phyloP scores from a whole-genome alignment of 139 green algal genomes.

The Chlamydomonas urium region DNA sequence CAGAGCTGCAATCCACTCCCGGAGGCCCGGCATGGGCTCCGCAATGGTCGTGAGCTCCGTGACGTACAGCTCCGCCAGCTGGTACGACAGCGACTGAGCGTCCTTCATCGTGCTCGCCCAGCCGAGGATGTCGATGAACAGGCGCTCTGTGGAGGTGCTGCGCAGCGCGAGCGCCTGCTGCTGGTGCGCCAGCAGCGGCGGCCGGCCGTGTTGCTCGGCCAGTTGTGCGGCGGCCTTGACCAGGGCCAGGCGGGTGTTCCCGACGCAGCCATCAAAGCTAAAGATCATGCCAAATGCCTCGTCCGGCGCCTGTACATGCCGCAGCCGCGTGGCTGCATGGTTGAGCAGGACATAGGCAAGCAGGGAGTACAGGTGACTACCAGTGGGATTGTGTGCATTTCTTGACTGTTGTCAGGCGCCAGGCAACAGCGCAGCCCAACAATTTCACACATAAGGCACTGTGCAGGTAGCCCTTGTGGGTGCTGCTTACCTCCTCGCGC shows the following conservation, averaged over 20 bases:
- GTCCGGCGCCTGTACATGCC: slow-evolving; percentile 4
- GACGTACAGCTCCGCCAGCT: slow-evolving; percentile 12
- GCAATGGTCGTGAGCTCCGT: neutral
- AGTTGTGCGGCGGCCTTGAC: neutral
- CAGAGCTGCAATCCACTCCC: slow-evolving; percentile 58
- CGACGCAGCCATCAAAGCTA: slow-evolving; percentile 5
- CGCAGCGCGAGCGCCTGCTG: slow-evolving; percentile 4
- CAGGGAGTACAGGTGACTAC: too few species aligned
- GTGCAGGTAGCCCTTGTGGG: too few species aligned
- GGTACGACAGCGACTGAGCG: neutral
- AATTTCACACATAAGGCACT: too few species aligned
- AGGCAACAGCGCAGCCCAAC: too few species aligned
- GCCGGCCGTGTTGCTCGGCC: neutral
- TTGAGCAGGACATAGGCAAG: too few species aligned
- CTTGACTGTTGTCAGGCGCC: too few species aligned
- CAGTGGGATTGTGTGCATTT: too few species aligned
- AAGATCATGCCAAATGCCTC: slow-evolving; percentile 23
- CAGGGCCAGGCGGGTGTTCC: slow-evolving; percentile 9
- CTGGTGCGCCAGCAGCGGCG: neutral
- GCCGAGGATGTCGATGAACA: slow-evolving; percentile 9
- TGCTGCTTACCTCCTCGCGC: too few species aligned
- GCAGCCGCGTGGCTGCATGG: neutral
- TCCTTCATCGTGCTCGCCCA: slow-evolving; percentile 9
- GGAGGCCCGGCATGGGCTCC: slow-evolving; percentile 15
- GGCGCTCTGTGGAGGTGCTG: slow-evolving; percentile 7